A percentile compares a stretch with the other conserved stretches of the same genome.
These are phyloP conservation scores for Aspergillus brasiliensis DNA, from an alignment of 2,329 filamentous ascomycete genomes.

Conservation along the genomic window DNA sequence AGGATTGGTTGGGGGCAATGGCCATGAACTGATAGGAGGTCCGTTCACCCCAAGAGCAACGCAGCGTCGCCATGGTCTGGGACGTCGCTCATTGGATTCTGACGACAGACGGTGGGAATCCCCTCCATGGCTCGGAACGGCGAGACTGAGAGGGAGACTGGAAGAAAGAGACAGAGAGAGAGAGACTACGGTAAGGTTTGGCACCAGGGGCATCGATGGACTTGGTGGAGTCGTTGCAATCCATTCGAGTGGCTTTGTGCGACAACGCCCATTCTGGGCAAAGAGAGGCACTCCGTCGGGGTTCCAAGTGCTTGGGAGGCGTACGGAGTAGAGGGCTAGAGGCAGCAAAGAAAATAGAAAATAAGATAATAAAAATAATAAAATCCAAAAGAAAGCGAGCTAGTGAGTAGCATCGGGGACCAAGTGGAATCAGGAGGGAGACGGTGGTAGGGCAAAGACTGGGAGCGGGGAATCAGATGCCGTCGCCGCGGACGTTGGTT, in stretches of 20 bases:
- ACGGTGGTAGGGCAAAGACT: not conserved
- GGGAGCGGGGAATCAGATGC: constrained; percentile 1
- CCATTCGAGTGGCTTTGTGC: constrained; percentile 4
- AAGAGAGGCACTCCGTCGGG: constrained; percentile 7
- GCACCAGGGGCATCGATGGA: constrained; percentile 15
- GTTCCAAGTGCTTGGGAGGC: constrained; percentile 9
- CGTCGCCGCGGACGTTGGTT: not conserved
- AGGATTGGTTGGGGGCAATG: constrained; percentile 15
- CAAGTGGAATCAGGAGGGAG: not conserved
- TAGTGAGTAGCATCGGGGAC: constrained; percentile 5
- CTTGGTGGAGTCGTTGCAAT: constrained; percentile 14
- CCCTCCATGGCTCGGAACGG: no score
- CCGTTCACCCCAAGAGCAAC: constrained; percentile 19
- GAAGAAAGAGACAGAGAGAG: constrained; percentile 1
- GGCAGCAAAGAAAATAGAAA: no score
- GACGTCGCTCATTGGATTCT: constrained; percentile 19
- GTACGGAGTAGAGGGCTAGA: not conserved
- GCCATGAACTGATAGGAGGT: constrained; percentile 17
- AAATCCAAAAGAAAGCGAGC: not conserved
- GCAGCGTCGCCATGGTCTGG: constrained; percentile 8
- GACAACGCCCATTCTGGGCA: constrained; percentile 6
- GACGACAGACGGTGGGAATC: not conserved
- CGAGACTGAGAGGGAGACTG: constrained; percentile 5
- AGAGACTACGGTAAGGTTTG: constrained; percentile 15
- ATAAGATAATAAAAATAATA: no score